phyloP scores from a whole-genome alignment of 176 grass and related monocot species.

The maize (Zea mays) region DNA sequence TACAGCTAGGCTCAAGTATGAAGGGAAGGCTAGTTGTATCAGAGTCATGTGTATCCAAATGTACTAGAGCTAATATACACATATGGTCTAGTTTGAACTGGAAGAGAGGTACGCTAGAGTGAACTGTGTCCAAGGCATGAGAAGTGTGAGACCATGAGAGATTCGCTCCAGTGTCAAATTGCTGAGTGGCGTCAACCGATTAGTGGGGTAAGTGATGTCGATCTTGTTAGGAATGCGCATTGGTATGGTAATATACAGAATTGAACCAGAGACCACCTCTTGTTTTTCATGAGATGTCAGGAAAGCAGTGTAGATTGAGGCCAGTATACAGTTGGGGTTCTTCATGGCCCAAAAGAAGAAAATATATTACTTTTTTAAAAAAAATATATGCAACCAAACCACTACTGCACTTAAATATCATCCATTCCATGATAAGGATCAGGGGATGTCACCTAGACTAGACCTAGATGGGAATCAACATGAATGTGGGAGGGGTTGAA shows the following conservation, averaged over 20 bases:
- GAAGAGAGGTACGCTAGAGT: not conserved
- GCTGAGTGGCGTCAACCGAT: not conserved
- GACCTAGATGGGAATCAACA: not conserved
- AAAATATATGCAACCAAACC: not conserved
- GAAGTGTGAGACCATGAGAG: not conserved
- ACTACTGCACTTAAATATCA: not conserved
- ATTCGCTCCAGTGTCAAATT: not conserved
- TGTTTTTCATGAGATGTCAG: not conserved
- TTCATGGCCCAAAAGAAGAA: not conserved
- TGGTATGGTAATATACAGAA: not conserved
- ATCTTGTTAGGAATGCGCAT: not conserved
- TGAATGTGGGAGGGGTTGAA: not conserved
- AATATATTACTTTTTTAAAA: not conserved
- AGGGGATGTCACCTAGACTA: not conserved
- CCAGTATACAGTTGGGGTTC: not conserved
- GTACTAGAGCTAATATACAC: constrained; percentile 10
- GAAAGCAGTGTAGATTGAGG: not conserved
- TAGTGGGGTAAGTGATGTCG: not conserved
- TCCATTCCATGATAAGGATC: not conserved
- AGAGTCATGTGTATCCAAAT: not conserved
- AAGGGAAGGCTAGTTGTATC: not conserved
- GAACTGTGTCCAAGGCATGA: not conserved
- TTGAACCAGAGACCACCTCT: not conserved
- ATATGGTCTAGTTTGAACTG: not conserved
- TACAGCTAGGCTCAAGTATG: constrained; percentile 27